Evolutionary conservation across 352 stramenopile genomes (phyloP), one percentile per base, ranked within the genome.

Genomic region (Phytopythium oedochilum): DNA sequence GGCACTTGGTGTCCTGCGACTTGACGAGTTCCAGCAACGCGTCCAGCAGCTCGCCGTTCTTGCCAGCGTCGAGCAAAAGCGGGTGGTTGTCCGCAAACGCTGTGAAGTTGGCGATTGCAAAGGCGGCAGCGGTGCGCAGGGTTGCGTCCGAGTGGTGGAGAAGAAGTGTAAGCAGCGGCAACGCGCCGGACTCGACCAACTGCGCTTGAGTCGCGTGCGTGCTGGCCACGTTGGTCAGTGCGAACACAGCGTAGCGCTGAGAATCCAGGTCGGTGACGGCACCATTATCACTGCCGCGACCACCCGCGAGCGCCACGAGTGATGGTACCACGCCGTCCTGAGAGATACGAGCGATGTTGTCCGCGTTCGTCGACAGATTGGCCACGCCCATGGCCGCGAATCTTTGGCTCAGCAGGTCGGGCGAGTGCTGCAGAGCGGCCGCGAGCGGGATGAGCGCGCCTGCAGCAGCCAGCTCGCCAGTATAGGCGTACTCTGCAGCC

Each of bases 301-400:
- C 74, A 35, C 85, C 68, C 4, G 83, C 87, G 3, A 98, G 75
- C 0, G 78, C 78, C 5, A 98, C 80, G 10, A 98, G 78, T 40
- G 86, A 75, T 36, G 84, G 86, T 0, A 98, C 70, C 3, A 92
- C 71, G 23, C 92, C 92, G 60, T 98, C 91, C 42, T 97, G 81
- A 1, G 93, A 66, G 31, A 98, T 92, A 53, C 96, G 96, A 28
- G 81, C 74, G 56, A 94, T 76, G 63, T 97, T 98, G 34, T 83
- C 75, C 3, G 83, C 62, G 64, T 98, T 97, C 5, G 91, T 96
- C 14, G 95, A 96, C 18, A 99, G 66, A 60, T 99, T 99, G 2
- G 92, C 94, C 26, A 98, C 78, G 18, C 92, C 92, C 94, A 99
- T 98, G 25, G 88, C 88, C 17, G 93, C 90, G 71, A 97, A 99